Evolutionary conservation across 441 rosid species (phyloP).

Genomic region (Mallotus japonicus): DNA sequence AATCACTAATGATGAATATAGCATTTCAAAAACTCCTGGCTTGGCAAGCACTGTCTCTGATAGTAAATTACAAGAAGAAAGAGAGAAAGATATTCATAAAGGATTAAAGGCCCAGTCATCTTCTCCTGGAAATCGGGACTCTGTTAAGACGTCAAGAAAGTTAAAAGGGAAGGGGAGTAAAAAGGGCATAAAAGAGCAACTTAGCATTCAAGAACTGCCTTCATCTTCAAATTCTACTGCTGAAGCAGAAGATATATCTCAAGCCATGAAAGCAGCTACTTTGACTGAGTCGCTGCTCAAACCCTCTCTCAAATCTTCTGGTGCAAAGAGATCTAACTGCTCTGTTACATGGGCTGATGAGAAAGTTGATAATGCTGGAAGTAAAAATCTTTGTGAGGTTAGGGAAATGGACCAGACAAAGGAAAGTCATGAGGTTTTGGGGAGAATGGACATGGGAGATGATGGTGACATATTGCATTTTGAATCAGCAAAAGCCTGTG

Average conservation of each 20-base stretch:
- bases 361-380: conserved; percentile 36
- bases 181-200: conserved; percentile 25
- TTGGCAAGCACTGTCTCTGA: conserved; percentile 29
- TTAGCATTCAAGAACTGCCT: conserved; percentile 27
- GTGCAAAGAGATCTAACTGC: conserved; percentile 45
- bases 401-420: conserved; percentile 35
- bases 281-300: conserved; percentile 43
- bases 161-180: conserved; percentile 28
- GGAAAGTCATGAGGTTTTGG: conserved; percentile 22
- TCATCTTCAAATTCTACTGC: conserved; percentile 30
- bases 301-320: conserved; percentile 63
- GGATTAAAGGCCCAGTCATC: conserved; percentile 35
- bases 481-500: conserved; percentile 81
- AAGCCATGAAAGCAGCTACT: conserved; percentile 30
- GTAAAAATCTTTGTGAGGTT: conserved; percentile 49
- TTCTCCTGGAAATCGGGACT: conserved; percentile 26
- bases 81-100: conserved; percentile 31
- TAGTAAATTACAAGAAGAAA: conserved; percentile 26
- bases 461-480: conserved; percentile 37
- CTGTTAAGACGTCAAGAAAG: conserved; percentile 30
- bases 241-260: conserved; percentile 29
- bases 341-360: conserved; percentile 83
- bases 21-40: conserved; percentile 52
- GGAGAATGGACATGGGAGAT: conserved; percentile 28
- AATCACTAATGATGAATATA: conserved; percentile 55